phyloP scores from a whole-genome alignment of 2,329 filamentous ascomycete genomes.

The Salinomyces thailandicus region DNA sequence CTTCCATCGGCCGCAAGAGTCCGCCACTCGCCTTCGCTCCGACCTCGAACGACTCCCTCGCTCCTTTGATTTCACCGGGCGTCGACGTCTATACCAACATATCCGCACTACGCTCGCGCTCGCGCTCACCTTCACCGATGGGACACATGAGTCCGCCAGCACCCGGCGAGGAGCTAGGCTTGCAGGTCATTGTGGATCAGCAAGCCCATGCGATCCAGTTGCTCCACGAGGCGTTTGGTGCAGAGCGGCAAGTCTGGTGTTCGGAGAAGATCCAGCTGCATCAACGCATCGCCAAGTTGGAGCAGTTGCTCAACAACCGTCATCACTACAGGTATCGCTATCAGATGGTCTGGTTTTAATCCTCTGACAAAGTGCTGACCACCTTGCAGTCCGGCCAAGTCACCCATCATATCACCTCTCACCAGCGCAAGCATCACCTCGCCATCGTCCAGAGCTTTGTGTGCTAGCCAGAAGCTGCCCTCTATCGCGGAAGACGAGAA shows the following conservation, averaged over 20 bases:
- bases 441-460: conserved; percentile 12
- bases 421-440: conserved; percentile 12
- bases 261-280: conserved; percentile 24
- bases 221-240: conserved; percentile 26
- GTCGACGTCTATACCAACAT: conserved; percentile 4
- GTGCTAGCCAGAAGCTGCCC: conserved; percentile 14
- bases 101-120: conserved; percentile 6
- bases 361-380: conserved; percentile 3
- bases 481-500: conserved; percentile 27
- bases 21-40: conserved; percentile 27
- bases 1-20: conserved; percentile 14
- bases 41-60: conserved; percentile 27
- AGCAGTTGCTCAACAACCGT: conserved; percentile 23
- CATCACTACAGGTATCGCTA: conserved; percentile 25
- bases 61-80: conserved; percentile 14
- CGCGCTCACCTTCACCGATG: conserved; percentile 14
- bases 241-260: conserved; percentile 25
- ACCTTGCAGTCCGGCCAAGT: conserved; percentile 24
- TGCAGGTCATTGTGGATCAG: conserved; percentile 27
- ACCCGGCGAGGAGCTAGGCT: conserved; percentile 12
- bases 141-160: conserved; percentile 12
- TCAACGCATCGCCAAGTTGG: conserved; percentile 25
- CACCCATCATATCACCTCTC: conserved; percentile 23
- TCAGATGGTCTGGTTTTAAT: not conserved
- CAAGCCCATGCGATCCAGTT: conserved; percentile 23